A percentile compares a stretch with the other conserved stretches of the same genome.
Evolutionary conservation across 768 basidiomycete species (phyloP).

Genomic region (Pleurotus cornucopiae): DNA sequence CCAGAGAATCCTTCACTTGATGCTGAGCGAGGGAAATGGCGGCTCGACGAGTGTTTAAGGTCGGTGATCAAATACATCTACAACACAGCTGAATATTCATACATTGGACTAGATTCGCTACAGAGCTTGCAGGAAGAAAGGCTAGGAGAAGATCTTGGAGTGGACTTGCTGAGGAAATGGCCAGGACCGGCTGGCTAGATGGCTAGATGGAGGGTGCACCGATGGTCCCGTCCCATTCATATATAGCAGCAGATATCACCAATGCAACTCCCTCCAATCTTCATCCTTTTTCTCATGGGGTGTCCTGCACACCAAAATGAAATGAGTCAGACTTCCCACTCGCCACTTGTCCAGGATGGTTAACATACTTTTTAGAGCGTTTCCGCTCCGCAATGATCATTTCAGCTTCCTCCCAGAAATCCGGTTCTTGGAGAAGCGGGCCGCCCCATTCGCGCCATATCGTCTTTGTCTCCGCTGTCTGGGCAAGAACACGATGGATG

Average conservation of each 20-base stretch:
- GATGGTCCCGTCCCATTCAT: too few relatives aligned
- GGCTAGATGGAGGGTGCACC: background rate
- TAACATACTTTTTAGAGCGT: background rate
- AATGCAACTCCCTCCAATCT: background rate
- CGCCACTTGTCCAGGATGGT: background rate
- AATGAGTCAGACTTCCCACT: background rate
- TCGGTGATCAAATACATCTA: slow-evolving; percentile 22
- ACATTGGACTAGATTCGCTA: slow-evolving; percentile 66
- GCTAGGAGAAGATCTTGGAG: slow-evolving; percentile 59
- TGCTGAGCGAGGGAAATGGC: slow-evolving; percentile 57
- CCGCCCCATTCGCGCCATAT: slow-evolving; percentile 1
- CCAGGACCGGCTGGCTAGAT: slow-evolving; percentile 73
- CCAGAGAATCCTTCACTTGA: slow-evolving; percentile 24
- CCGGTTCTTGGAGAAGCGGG: background rate
- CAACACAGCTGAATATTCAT: background rate
- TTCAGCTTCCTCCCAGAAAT: slow-evolving; percentile 6
- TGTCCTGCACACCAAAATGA: background rate
- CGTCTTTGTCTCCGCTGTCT: background rate
- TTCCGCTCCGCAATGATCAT: background rate
- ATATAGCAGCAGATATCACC: background rate
- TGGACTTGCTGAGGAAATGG: slow-evolving; percentile 73
- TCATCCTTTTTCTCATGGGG: background rate
- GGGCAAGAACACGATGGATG: background rate
- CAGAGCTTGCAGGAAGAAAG: slow-evolving; percentile 76
- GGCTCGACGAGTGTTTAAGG: slow-evolving; percentile 79